Evolutionary conservation across 805 yeast genomes (phyloP).

Genomic region (Sugiyamaella boreocaroliniensis): DNA sequence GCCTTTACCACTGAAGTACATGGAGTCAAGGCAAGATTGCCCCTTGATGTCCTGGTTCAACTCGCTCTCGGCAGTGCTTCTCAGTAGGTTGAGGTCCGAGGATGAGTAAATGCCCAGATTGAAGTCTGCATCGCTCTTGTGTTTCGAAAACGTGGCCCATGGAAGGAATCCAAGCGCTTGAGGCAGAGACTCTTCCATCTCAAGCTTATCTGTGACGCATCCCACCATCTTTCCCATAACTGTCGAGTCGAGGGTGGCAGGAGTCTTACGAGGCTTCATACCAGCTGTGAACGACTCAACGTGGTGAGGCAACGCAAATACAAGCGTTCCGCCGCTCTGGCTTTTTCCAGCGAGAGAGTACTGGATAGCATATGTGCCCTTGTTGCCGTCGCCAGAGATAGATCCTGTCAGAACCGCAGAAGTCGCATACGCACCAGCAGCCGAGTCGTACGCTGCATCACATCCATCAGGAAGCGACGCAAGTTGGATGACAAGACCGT

Average conservation of each 20-base stretch:
- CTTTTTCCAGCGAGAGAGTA: slow-evolving; percentile 41
- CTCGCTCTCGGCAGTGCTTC: slow-evolving; percentile 45
- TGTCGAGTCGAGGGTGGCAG: slow-evolving; percentile 34
- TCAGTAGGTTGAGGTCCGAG: slow-evolving; percentile 23
- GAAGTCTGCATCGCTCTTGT: slow-evolving; percentile 4
- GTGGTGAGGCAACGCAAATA: slow-evolving; percentile 69
- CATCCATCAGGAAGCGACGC: slow-evolving; percentile 14
- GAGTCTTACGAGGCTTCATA: slow-evolving; percentile 4
- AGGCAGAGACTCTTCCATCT: slow-evolving; percentile 36
- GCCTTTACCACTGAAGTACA: slow-evolving; percentile 85
- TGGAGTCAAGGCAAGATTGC: slow-evolving; percentile 64
- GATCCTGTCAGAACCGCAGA: slow-evolving; percentile 45
- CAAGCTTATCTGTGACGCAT: slow-evolving; percentile 29
- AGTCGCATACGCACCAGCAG: slow-evolving; percentile 65
- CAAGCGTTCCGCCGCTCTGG: slow-evolving; percentile 37
- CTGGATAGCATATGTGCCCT: slow-evolving; percentile 43
- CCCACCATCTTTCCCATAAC: slow-evolving; percentile 38
- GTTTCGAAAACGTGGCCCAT: slow-evolving; percentile 37
- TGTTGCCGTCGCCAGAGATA: slow-evolving; percentile 33
- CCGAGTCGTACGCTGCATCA: slow-evolving; percentile 41
- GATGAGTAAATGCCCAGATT: slow-evolving; percentile 3
- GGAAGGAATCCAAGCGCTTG: slow-evolving; percentile 47
- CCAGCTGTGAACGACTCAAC: slow-evolving; percentile 37
- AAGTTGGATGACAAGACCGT: slow-evolving; percentile 20
- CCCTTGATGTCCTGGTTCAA: slow-evolving; percentile 47